A percentile compares a stretch with the other conserved stretches of the same genome.
These are phyloP conservation scores for Symbiodinium pilosum DNA, from an alignment of 73 alveolate genomes.

Conservation along the genomic window DNA sequence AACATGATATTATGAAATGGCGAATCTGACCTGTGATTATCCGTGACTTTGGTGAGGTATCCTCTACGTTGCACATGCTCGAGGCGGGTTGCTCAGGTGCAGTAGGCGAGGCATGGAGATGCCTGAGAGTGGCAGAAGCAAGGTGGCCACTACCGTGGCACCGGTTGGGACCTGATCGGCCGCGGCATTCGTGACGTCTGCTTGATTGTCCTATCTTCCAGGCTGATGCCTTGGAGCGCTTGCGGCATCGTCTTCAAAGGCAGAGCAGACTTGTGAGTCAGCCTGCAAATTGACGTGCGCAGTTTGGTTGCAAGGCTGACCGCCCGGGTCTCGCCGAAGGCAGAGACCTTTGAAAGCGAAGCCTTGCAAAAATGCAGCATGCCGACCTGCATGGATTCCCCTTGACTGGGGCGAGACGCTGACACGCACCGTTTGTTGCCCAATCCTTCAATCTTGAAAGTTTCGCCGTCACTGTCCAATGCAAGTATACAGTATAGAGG, in stretches of 20 bases:
- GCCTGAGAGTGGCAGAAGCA: background rate
- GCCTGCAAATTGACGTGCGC: background rate
- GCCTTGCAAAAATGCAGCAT: background rate
- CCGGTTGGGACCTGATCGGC: background rate
- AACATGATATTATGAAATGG: no score
- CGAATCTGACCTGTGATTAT: no score
- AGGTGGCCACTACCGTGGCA: background rate
- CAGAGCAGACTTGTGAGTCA: background rate
- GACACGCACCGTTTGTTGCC: no score
- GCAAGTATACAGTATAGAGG: no score
- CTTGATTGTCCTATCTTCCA: background rate
- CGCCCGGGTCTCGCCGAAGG: background rate
- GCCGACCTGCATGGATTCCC: no score
- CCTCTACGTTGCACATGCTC: constrained; percentile 13
- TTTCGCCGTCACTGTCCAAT: no score
- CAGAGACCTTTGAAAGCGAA: background rate
- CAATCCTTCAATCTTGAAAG: no score
- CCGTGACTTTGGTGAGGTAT: background rate
- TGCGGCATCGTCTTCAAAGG: constrained; percentile 24
- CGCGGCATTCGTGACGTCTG: background rate
- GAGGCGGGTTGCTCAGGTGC: background rate
- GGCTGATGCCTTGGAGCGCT: constrained; percentile 45
- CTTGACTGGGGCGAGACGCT: no score
- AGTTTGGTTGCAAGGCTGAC: background rate
- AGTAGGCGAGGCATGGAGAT: background rate